Conservation (phyloP, 441 rosid genomes). For the Pelargonium fulgidum region DNA sequence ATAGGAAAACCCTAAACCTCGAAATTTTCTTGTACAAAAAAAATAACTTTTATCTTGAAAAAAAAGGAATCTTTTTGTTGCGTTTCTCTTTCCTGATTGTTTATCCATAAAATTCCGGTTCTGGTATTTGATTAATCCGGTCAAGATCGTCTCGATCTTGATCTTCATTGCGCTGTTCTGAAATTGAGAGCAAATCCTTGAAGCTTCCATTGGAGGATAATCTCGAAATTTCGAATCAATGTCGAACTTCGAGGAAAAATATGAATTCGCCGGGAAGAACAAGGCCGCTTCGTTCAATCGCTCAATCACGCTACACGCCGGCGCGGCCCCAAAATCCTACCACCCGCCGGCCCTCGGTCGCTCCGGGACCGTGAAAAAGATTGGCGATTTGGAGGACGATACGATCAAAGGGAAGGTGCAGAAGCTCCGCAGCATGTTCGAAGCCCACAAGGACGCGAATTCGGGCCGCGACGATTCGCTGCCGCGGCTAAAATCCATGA, state of each 20-base stretch:
- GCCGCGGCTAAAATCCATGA: constrained; percentile 31
- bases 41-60: too few species aligned
- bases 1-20: too few species aligned
- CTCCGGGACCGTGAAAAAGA: constrained; percentile 39
- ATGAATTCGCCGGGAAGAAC: constrained; percentile 33
- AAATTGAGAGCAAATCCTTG: background rate
- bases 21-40: too few species aligned
- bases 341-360: constrained; percentile 32
- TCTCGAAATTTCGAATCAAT: constrained; percentile 20
- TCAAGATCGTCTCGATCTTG: background rate
- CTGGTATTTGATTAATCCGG: background rate
- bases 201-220: too few species aligned
- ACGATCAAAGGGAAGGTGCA: constrained; percentile 76
- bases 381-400: constrained; percentile 30
- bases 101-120: background rate
- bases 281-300: constrained; percentile 42
- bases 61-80: too few species aligned
- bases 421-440: constrained; percentile 62
- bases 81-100: too few species aligned
- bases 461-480: constrained; percentile 22
- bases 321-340: constrained; percentile 27
- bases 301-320: constrained; percentile 49
- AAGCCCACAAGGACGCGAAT: constrained; percentile 26
- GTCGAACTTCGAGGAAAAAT: constrained; percentile 45
- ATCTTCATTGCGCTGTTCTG: background rate